Conservation (phyloP, 73 alveolate species). For the Halteria grandinella region DNA sequence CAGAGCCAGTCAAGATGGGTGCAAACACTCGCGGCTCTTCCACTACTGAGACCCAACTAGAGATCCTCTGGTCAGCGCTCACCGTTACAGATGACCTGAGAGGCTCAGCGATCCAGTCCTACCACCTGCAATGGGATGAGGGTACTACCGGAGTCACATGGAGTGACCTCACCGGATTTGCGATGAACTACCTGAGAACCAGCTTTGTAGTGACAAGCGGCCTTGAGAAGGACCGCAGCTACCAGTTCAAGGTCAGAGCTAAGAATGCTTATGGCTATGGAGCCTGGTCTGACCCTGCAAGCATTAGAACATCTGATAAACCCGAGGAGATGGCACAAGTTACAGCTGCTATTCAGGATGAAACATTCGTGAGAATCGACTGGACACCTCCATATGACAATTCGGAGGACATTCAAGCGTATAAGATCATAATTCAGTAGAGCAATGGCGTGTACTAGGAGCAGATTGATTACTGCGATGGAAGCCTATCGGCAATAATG, state of each 20-base stretch:
- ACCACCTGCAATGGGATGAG: conserved; percentile 60
- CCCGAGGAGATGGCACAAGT: conserved; percentile 35
- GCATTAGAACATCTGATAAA: conserved; percentile 36
- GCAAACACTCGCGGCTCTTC: conserved; percentile 51
- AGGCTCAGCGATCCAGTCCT: conserved; percentile 47
- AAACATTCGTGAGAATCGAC: not conserved
- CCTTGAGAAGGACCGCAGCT: not conserved
- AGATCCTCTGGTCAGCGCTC: conserved; percentile 51
- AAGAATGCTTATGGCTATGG: conserved; percentile 60
- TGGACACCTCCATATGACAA: conserved; percentile 53
- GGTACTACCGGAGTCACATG: conserved; percentile 25
- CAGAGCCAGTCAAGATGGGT: conserved; percentile 29
- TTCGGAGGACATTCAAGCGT: not conserved
- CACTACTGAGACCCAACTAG: conserved; percentile 47
- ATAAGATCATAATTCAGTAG: conserved; percentile 32
- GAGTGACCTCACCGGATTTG: conserved; percentile 42
- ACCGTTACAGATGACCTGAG: conserved; percentile 5
- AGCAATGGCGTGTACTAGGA: conserved; percentile 33
- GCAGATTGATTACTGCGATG: conserved; percentile 29
- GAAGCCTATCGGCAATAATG: conserved; percentile 3
- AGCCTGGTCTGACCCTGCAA: not conserved
- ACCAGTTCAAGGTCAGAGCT: conserved; percentile 55
- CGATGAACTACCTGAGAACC: not conserved
- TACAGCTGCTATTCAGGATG: not conserved
- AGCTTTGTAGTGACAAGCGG: conserved; percentile 23